Base-by-base conservation (phyloP, 768 basidiomycete genomes). In the Termitomyces sp. region DNA sequence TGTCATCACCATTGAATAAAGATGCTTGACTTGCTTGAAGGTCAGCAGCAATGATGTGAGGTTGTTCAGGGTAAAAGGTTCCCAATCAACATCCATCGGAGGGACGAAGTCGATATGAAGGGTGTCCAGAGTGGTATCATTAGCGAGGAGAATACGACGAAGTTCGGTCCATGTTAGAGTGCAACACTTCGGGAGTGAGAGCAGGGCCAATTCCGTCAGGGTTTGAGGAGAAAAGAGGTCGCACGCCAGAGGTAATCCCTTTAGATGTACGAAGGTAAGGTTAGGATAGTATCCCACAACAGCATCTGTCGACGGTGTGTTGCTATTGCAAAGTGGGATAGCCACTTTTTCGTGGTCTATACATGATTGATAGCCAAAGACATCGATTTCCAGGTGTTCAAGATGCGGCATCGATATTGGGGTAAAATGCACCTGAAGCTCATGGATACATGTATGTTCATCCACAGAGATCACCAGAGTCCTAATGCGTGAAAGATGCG, bases 101-200 rank as follows among this genome's bases (percentile, higher is more conserved):
- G 40, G 53, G 26, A 45, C 47, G 36, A 54, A 54, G 30, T 56
- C 55, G 46, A 56, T 40, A 18, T 56, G 26, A 32, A 56, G 34
- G 18, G n/a, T 30, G 2, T 50, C 37, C 8, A 56, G 47, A 33
- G 46, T 56, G 22, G 33, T 16, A 16, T 30, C 37, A 16, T 47
- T 48, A 5, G 55, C 47, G 5, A 46, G 30, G 37, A 56, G 47
- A 24, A 42, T 26, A 2, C 12, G 33, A 22, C 45, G 46, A 30
- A 56, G 37, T 39, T 20, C 26, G 2, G 55, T 40, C 53, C 53
- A 54, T 1, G 53, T 54, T 16, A 32, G 53, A 22, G 4, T 24
- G 32, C 40, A 54, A 13, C 24, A 22, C n/a, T 53, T 53, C 2
- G 52, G 53, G 10, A 43, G 20, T 24, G 37, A 32, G 30, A 43